phyloP scores from a whole-genome alignment of 495 filamentous ascomycete genomes.

The Aspergillus ellipticus region DNA sequence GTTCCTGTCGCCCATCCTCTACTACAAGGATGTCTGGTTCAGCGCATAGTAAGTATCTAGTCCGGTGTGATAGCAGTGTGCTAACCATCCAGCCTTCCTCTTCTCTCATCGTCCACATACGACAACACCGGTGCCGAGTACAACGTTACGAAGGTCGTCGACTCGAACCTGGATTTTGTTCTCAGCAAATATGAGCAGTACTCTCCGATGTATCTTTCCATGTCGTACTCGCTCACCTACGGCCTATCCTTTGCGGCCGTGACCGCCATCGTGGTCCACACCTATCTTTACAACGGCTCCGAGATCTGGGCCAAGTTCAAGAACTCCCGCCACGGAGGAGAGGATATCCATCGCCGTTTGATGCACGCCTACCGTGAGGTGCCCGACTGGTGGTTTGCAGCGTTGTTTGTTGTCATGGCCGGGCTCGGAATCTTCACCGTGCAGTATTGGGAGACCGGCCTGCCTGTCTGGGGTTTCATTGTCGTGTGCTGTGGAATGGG shows the following conservation, averaged over 20 bases:
- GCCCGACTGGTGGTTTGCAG: slow-evolving; percentile 48
- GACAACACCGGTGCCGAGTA: slow-evolving; percentile 59
- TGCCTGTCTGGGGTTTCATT: slow-evolving; percentile 78
- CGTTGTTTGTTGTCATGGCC: slow-evolving; percentile 68
- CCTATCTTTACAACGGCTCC: slow-evolving; percentile 54
- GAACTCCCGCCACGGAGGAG: slow-evolving; percentile 49
- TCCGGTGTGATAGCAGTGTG: slow-evolving; percentile 17
- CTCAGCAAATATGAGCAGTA: slow-evolving; percentile 54
- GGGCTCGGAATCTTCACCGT: slow-evolving; percentile 51
- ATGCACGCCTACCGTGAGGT: slow-evolving; percentile 30
- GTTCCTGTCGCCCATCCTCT: slow-evolving; percentile 55
- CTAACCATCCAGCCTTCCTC: slow-evolving; percentile 40
- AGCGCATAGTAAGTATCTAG: slow-evolving; percentile 53
- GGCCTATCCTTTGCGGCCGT: slow-evolving; percentile 63
- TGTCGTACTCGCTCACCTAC: slow-evolving; percentile 59
- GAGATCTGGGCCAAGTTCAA: slow-evolving; percentile 55
- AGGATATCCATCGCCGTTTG: slow-evolving; percentile 38
- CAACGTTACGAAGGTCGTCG: slow-evolving; percentile 52
- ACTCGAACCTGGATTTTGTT: slow-evolving; percentile 47
- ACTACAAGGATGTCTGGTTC: slow-evolving; percentile 41
- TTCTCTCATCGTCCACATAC: slow-evolving; percentile 56
- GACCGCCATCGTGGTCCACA: slow-evolving; percentile 54
- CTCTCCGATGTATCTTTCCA: slow-evolving; percentile 62
- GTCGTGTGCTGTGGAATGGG: slow-evolving; percentile 60
- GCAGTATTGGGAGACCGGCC: slow-evolving; percentile 55